Evolutionary conservation across 345 rosid genomes (phyloP), one percentile per base, ranked within the genome.

Genomic region (Bruguiera parviflora): DNA sequence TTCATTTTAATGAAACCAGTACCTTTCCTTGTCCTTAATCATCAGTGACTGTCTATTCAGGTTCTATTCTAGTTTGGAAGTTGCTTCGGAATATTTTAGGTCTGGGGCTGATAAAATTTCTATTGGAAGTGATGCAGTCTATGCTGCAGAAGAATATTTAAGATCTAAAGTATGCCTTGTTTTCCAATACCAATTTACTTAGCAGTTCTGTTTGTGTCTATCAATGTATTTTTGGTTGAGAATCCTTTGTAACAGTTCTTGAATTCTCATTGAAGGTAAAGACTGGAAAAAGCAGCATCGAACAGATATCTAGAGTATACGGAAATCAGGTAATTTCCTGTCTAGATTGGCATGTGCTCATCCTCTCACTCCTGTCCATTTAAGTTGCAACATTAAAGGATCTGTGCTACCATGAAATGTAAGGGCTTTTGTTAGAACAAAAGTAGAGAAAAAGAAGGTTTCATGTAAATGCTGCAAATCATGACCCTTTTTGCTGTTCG

Each of bases 41-140:
- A 47, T 4, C 20, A 9, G 25, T 32, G 0, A 8, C 59, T 68
- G n/a, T 61, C 43, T 57, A 19, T 64, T 71, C 85, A 95, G 98
- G 91, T 72, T 86, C 72, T 92, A 95, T 80, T 92, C 99, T 63
- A 95, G 99, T 84, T 82, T 95, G 83, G 98, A 90, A 79, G 99
- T 95, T 75, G 99, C 98, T 74, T 84, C 98, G 52, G 97, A 95
- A 77, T 90, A 95, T 82, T 95, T 95, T 74, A 85, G 97, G 83
- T 90, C 99, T 3, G 98, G 99, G 33, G 98, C 99, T 46, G 99
- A 95, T 79, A 95, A 95, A 75, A 83, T 95, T 46, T 95, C 99
- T 62, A 83, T 95, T 59, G 99, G 98, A 80, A 95, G 96, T 79
- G 99, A 95, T 75, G 98, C 98, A 32, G 97, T 95, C 69, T 86